Evolutionary conservation across 768 basidiomycete species (phyloP), one percentile per base, ranked within the genome.

Genomic region (Clathrus columnatus): DNA sequence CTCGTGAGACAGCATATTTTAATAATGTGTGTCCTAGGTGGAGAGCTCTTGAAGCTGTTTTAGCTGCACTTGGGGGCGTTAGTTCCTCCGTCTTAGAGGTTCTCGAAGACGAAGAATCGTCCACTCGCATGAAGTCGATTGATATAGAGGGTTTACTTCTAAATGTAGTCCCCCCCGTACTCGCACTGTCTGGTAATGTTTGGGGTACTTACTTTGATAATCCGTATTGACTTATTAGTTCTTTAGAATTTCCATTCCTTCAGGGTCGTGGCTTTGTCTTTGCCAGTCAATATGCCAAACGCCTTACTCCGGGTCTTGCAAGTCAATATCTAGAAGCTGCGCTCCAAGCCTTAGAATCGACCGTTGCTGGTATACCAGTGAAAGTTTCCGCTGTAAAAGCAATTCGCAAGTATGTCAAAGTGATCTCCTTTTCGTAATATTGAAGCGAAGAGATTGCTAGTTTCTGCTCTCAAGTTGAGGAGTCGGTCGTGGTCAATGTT

Each of bases 261-360:
- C 95, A 97, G 70, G 96, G 95, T 10, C 79, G 96, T 58, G 89
- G 84, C 0, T 96, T 97, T 58, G 90, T 98, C 45, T 94, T 97
- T 61, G 91, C 93, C 2, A 92, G 91, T 64, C 86, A 92, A 63
- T 97, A 83, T 64, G 78, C 88, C 1, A 80, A 82, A 60, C 69
- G 86, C 8, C 74, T 97, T 4, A 86, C 91, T 0, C 62, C 77
- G 11, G 75, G 82, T 54, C 75, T 93, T 48, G 84, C 89, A 1
- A 80, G 81, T 0, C 90, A 93, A 63, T 98, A 97, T 65, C 74
- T 98, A 29, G 83, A 87, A 21, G 91, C 91, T 4, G 87, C 93
- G 0, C 75, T 96, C 27, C 82, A 85, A 51, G 92, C 90, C 7
- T 78, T 99, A 7, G 91, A 94, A 68, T 78, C 83, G 0, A 62